Evolutionary conservation across 2,329 filamentous ascomycete genomes (phyloP).

Genomic region (Cordyceps sp.): DNA sequence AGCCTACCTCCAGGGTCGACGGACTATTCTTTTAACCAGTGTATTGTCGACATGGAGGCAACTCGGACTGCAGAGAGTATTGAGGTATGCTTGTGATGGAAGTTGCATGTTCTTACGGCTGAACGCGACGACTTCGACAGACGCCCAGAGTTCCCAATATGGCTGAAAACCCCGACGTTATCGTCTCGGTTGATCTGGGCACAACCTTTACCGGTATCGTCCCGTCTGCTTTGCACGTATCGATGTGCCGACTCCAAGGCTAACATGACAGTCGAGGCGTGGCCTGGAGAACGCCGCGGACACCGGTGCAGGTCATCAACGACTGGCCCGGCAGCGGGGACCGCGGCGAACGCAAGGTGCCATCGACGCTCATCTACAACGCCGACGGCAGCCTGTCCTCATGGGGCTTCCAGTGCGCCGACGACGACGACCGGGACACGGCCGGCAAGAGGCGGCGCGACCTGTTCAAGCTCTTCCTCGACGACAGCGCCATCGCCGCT

Average conservation of each 20-base stretch:
- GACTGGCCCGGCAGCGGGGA: constrained; percentile 37
- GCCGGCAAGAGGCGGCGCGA: constrained; percentile 22
- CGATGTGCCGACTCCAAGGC: too few relatives aligned
- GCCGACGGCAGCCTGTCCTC: constrained; percentile 22
- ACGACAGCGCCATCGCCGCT: constrained; percentile 23
- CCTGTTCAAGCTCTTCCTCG: constrained; percentile 40
- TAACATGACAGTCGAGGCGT: constrained; percentile 11
- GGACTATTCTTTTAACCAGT: too few relatives aligned
- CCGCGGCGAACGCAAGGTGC: constrained; percentile 36
- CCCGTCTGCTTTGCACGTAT: too few relatives aligned
- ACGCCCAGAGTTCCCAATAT: not conserved
- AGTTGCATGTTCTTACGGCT: too few relatives aligned
- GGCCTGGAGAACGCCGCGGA: constrained; percentile 20
- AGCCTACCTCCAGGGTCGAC: too few relatives aligned
- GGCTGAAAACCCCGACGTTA: not conserved
- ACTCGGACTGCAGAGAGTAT: too few relatives aligned
- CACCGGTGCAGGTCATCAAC: constrained; percentile 26
- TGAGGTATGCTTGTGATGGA: too few relatives aligned
- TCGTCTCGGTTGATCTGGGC: constrained; percentile 25
- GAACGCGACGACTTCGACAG: not conserved
- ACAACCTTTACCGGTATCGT: constrained; percentile 28
- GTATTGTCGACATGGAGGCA: too few relatives aligned
- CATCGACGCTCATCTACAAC: constrained; percentile 32
- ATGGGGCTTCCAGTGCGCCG: constrained; percentile 36
- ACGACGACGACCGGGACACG: constrained; percentile 21